Conservation (phyloP, 108 stramenopile species). For the Nitzschia palea region DNA sequence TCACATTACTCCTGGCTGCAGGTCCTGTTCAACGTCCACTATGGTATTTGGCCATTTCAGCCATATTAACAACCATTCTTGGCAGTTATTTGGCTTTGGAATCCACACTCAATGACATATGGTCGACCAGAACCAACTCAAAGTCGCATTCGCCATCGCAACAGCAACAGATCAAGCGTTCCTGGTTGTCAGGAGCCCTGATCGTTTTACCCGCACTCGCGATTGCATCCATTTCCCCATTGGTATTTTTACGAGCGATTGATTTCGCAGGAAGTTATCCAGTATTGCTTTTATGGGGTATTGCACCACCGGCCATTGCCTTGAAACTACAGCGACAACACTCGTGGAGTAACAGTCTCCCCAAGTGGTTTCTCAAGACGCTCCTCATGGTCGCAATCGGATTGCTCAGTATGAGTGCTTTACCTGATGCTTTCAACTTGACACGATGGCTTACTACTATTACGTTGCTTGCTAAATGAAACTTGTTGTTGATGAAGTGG, state of each 20-base stretch:
- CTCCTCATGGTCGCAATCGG: neutral
- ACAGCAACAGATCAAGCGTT: neutral
- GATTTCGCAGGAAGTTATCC: constrained; percentile 31
- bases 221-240: constrained; percentile 11
- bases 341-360: neutral
- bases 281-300: constrained; percentile 10
- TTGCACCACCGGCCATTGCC: constrained; percentile 10
- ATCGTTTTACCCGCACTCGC: constrained; percentile 5
- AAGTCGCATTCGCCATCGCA: neutral
- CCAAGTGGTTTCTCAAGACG: neutral
- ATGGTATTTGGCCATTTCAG: constrained; percentile 9
- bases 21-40: neutral
- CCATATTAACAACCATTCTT: constrained; percentile 21
- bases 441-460: too few species aligned
- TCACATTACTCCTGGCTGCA: constrained; percentile 1
- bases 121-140: neutral
- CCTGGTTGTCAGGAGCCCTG: neutral
- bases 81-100: constrained; percentile 24
- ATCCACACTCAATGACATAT: constrained; percentile 2
- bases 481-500: too few species aligned
- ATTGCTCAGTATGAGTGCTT: constrained; percentile 1
- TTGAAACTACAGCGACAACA: neutral
- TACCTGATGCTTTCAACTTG: neutral
- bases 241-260: constrained; percentile 14
- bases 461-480: too few species aligned